Base-by-base conservation (phyloP, 108 stramenopile species). In the Mediolabrus comicus region DNA sequence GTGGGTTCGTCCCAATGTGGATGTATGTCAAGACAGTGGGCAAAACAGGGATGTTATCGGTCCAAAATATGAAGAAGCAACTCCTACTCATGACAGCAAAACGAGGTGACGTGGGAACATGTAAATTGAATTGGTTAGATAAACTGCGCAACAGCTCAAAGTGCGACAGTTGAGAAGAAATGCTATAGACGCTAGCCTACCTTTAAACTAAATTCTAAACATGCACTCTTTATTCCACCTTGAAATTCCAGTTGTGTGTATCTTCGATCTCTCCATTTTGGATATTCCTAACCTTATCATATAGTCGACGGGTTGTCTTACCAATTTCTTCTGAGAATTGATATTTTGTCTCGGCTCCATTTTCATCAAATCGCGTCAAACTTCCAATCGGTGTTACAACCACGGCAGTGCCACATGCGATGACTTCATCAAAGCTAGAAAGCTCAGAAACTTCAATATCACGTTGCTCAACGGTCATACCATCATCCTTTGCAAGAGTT, bases 341-440 rank as follows among this genome's bases (percentile, higher is more conserved):
- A 56, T 87, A 88, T 4, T 84, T 87, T 56, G 65, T 75, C 4
- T 73, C 81, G 17, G 83, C 74, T 9, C 84, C 90, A 52, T 83
- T 62, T 19, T 65, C 76, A 33, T 89, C 81, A 35, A 90, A 72
- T 53, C 82, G 68, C 8, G 96, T 93, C 34, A 92, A 83, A 55
- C 83, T 87, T 24, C 92, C 93, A 38, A 99, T 84, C 22, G 97
- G 95, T 31, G 98, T 98, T 53, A 98, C 89, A 27, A 99, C 98
- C 30, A 99, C 98, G 19, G 98, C 98, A 24, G 98, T 99, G 13
- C 98, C 98, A 56, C 95, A 95, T 10, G 98, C 98, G 58, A 96
- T 80, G 13, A 97, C 96, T 80, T 99, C 98, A 58, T 92, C 92
- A 71, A 99, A 95, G 19, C 33, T 59, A 24, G 78, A 78, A 66